A percentile compares a stretch with the other conserved stretches of the same genome.
phyloP scores from a whole-genome alignment of 257 asterid genomes.

The Fraxinus quadrangulata region DNA sequence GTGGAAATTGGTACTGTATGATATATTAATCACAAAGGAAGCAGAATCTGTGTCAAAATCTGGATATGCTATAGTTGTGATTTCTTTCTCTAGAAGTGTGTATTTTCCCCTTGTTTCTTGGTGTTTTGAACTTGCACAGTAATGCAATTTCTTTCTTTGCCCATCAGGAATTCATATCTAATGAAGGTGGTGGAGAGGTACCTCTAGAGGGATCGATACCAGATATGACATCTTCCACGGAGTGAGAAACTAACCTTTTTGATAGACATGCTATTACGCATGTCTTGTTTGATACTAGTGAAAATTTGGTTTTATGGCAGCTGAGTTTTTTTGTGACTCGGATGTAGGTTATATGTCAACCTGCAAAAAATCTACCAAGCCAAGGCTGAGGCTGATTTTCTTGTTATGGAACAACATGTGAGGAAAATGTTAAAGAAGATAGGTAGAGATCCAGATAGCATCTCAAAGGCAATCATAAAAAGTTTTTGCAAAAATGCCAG shows the following conservation, averaged over 20 bases:
- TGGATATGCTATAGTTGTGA: background rate
- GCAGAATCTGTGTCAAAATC: background rate
- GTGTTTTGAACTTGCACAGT: conserved; percentile 16
- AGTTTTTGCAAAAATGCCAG: conserved; percentile 93
- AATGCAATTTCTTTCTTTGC: conserved; percentile 17
- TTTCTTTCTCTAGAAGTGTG: background rate
- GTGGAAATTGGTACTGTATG: background rate
- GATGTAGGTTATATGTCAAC: conserved; percentile 70
- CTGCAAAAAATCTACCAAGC: conserved; percentile 90
- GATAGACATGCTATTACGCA: background rate
- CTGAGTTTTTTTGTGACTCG: conserved; percentile 21
- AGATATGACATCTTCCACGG: conserved; percentile 98
- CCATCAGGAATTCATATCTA: conserved; percentile 75
- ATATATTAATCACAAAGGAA: background rate
- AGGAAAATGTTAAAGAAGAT: conserved; percentile 66
- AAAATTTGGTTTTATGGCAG: conserved; percentile 7
- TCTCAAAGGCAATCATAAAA: conserved; percentile 73
- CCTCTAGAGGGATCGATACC: conserved; percentile 98
- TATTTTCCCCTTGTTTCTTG: background rate
- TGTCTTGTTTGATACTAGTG: conserved; percentile 4
- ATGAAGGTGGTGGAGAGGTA: conserved; percentile 93
- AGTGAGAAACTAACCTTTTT: conserved; percentile 58
- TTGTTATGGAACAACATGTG: conserved; percentile 63
- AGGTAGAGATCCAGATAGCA: conserved; percentile 85
- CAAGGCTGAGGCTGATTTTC: conserved; percentile 94